Evolutionary conservation across 192 early-diverging fungal genomes (phyloP), one percentile per base, ranked within the genome.

Genomic region (Chytriomyces confervae): DNA sequence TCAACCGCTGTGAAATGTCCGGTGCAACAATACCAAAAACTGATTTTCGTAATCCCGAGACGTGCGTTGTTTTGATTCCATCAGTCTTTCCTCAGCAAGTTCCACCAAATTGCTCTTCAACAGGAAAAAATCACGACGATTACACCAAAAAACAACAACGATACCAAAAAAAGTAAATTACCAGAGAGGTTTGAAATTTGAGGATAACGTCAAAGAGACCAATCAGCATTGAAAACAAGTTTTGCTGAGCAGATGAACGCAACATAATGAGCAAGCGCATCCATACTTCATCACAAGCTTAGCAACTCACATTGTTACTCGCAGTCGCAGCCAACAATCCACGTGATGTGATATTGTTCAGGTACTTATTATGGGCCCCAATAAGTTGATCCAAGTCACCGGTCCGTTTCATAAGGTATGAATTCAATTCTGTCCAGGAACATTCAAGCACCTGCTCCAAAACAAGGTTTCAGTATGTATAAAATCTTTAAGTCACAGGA

Each of bases 311-410:
- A 65, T 61, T 45, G 8, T 43, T 9, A 18, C 68, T 49, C 50
- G 61, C 50, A 29, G 63, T 62, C n/a, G 49, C 61, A 44, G 66
- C 69, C 43, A 96, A 70, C 24, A 96, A 85, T 0, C 89, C 87
- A 44, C 91, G 88, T 45, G 86, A 85, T 2, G 91, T 88, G 61
- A 98, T 87, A 29, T 88, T 82, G 2, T 72, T 82, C 24, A 97
- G 81, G 69, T 95, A 98, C 62, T 84, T 83, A 48, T 86, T 86
- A 75, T 98, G 96, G 7, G 91, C 92, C 43, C 89, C 88, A 47
- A 95, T 95, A 67, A 96, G 82, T 9, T 80, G 81, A 83, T 98
- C 95, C 16, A 97, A 82, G 77, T 95, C 95, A 7, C 88, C 89
- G 13, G 85, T 88, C 27, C 84, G 84, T 64, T 87, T 87, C 18